A percentile compares a stretch with the other conserved stretches of the same genome.
These are phyloP conservation scores for Thamnidium elegans DNA, from an alignment of 192 early-diverging fungal genomes.

Conservation along the genomic window DNA sequence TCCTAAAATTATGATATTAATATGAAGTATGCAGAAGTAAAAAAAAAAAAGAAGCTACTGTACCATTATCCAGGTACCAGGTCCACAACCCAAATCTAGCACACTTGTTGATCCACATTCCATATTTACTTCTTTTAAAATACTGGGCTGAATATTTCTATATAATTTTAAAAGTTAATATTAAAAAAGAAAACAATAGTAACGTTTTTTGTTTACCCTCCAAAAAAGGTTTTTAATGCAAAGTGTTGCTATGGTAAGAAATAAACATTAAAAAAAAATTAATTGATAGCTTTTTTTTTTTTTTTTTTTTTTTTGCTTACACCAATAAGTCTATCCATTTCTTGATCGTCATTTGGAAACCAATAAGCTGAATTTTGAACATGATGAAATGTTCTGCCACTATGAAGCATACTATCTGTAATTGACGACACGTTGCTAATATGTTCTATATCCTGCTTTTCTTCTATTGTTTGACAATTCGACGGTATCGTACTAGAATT, in stretches of 20 bases:
- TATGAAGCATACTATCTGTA: neutral
- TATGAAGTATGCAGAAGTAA: no score
- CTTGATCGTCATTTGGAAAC: constrained; percentile 33
- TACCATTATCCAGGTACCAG: constrained; percentile 38
- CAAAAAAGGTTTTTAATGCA: constrained; percentile 23
- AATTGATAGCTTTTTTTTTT: neutral
- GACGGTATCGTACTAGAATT: neutral
- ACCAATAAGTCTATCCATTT: constrained; percentile 28
- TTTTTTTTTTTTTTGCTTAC: constrained; percentile 9
- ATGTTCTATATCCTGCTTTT: neutral
- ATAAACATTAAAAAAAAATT: neutral
- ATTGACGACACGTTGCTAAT: neutral
- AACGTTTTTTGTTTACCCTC: constrained; percentile 18
- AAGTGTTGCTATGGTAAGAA: constrained; percentile 29
- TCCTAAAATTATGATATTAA: constrained; percentile 12
- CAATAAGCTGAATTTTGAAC: constrained; percentile 21
- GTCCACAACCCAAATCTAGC: constrained; percentile 34
- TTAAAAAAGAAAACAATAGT: neutral
- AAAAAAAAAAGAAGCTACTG: neutral
- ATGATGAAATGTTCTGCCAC: constrained; percentile 4
- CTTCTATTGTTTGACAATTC: neutral
- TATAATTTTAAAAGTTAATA: neutral
- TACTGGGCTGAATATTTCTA: neutral
- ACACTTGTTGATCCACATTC: constrained; percentile 2
- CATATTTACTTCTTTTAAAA: neutral